Percentiles rank a stretch among this genome's conserved stretches.
Evolutionary conservation across 305 asterid genomes (phyloP).

Genomic region (Petunia hybrid): DNA sequence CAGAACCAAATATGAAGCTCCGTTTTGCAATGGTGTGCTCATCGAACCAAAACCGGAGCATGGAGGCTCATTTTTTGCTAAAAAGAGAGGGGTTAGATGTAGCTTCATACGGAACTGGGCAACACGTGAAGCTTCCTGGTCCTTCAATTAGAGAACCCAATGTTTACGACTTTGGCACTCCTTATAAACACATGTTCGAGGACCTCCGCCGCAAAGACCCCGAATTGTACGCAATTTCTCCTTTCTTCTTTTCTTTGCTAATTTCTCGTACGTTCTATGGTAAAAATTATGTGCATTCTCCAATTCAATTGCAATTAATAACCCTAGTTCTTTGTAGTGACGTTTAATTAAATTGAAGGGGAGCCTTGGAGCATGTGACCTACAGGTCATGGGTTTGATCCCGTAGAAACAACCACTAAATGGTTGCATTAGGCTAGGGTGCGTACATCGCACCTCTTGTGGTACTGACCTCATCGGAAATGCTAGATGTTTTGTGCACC

Average conservation of each 20-base stretch:
- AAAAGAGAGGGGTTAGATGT: slow-evolving; percentile 91
- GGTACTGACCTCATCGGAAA: no score
- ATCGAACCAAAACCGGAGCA: slow-evolving; percentile 96
- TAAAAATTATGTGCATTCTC: neutral
- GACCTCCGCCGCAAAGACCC: slow-evolving; percentile 97
- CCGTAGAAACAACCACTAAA: no score
- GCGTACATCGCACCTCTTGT: no score
- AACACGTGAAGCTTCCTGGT: slow-evolving; percentile 97
- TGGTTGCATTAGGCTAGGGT: no score
- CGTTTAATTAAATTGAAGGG: neutral
- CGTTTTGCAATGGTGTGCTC: slow-evolving; percentile 97
- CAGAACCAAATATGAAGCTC: slow-evolving; percentile 58
- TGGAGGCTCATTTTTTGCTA: slow-evolving; percentile 90
- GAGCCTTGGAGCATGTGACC: no score
- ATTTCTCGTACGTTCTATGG: neutral
- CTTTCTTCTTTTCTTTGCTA: neutral
- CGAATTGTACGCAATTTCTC: slow-evolving; percentile 55
- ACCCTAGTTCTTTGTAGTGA: slow-evolving; percentile 1
- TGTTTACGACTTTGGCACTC: slow-evolving; percentile 96
- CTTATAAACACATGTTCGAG: slow-evolving; percentile 90
- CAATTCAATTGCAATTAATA: neutral
- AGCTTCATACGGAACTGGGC: slow-evolving; percentile 94
- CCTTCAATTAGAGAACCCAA: slow-evolving; percentile 97
- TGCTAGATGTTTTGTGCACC: no score
- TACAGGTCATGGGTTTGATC: no score